Evolutionary conservation across 2,329 filamentous ascomycete genomes (phyloP), one percentile per base, ranked within the genome.

Genomic region (Cladosporium austrohemisphaericum): DNA sequence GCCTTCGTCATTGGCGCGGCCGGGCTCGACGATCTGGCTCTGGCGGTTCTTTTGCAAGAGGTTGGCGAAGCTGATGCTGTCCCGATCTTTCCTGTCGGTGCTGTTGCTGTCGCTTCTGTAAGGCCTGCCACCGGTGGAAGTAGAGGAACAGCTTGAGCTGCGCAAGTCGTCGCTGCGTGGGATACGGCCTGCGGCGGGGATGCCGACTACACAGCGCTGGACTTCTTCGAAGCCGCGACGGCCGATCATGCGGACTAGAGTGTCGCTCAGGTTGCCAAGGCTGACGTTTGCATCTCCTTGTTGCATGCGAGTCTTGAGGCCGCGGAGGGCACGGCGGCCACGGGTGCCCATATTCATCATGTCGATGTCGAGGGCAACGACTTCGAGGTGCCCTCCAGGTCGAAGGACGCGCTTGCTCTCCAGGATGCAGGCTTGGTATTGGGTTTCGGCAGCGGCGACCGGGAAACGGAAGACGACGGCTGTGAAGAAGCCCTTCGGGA

Each of bases 281-380:
- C 76, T 83, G 9, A 80, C 75, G 18, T 80, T 76, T 0, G 80
- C 74, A 9, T 85, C 76, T 6, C 74, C 74, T 14, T 76, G 71
- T 52, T 84, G 82, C 57, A 89, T 81, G 26, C 78, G 75, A 60
- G 88, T 83, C 67, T 91, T 92, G 50, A 92, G 70, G 0, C 76
- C 78, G 3, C 86, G 80, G 3, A 92, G 77, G 0, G 84, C 79
- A 13, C 83, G 79, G 5, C 87, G 79, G 1, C 84, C 82, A 11
- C 79, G 78, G 48, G 79, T 83, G 0, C 88, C 88, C 85, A 92
- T 90, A 62, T 88, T 89, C 67, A 89, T 83, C 52, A 93, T 76
- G 60, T 93, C 88, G 9, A 89, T 76, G 55, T 93, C 88, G 1
- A 93, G 76, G 29, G 90, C 83, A 0, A 83, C 84, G 14, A 91